These are phyloP conservation scores for Fraxinus nigra DNA, from an alignment of 305 asterid genomes.

Conservation along the genomic window DNA sequence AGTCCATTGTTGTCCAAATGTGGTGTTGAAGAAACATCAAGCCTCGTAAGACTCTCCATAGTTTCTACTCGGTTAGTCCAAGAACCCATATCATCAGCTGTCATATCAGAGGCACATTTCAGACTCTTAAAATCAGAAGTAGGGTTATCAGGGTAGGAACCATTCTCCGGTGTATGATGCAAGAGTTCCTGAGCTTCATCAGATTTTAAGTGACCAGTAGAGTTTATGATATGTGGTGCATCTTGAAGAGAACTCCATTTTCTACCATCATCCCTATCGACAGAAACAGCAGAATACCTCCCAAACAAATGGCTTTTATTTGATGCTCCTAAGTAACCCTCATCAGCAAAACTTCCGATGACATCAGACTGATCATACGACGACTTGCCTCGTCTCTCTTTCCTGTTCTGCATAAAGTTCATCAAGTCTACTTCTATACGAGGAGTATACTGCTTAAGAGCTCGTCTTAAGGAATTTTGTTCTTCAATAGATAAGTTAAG, in stretches of 20 bases:
- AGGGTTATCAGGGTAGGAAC: constrained; percentile 47
- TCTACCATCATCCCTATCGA: constrained; percentile 85
- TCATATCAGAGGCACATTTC: constrained; percentile 44
- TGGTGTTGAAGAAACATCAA: constrained; percentile 47
- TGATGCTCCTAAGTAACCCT: constrained; percentile 67
- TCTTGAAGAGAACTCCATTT: constrained; percentile 73
- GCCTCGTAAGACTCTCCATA: constrained; percentile 39
- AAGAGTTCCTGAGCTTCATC: constrained; percentile 59
- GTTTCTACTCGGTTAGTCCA: constrained; percentile 25
- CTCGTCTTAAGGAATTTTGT: constrained; percentile 90
- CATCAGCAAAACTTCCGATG: constrained; percentile 89
- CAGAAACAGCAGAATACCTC: constrained; percentile 82
- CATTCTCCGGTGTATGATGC: constrained; percentile 39
- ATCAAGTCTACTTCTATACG: constrained; percentile 96
- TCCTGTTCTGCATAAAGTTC: constrained; percentile 91
- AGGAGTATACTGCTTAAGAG: constrained; percentile 93
- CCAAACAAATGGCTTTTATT: constrained; percentile 74
- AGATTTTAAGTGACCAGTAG: constrained; percentile 47
- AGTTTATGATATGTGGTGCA: constrained; percentile 26
- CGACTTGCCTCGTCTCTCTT: constrained; percentile 84
- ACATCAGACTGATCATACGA: constrained; percentile 82
- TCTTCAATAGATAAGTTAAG: constrained; percentile 93
- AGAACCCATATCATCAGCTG: constrained; percentile 48
- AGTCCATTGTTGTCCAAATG: constrained; percentile 57
- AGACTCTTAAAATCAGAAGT: constrained; percentile 46